Evolutionary conservation across 1,139 yeast genomes (phyloP).

Genomic region (Pichia sp.): DNA sequence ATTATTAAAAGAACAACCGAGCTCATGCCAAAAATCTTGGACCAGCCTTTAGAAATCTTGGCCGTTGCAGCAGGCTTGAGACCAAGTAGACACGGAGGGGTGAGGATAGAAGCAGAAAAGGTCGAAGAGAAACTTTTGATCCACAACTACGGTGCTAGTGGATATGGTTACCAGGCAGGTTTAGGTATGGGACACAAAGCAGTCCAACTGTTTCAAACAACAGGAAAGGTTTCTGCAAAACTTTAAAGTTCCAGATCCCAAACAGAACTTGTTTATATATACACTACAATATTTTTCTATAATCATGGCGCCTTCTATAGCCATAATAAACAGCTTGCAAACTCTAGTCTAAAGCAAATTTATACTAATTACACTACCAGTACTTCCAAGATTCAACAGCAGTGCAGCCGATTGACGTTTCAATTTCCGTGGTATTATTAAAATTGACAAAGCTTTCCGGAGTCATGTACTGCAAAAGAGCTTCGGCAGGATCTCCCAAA

Average conservation of each 20-base stretch:
- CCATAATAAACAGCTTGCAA: not conserved
- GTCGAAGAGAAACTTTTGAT: slow-evolving; percentile 40
- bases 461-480: slow-evolving; percentile 25
- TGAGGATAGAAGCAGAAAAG: slow-evolving; percentile 51
- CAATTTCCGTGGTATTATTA: slow-evolving; percentile 44
- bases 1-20: slow-evolving; percentile 54
- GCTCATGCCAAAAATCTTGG: slow-evolving; percentile 50
- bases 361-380: slow-evolving; percentile 41
- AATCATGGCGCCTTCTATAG: not conserved
- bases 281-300: not conserved
- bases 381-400: slow-evolving; percentile 49
- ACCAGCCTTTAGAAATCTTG: slow-evolving; percentile 43
- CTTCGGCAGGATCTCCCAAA: slow-evolving; percentile 32
- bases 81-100: slow-evolving; percentile 68
- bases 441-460: slow-evolving; percentile 39
- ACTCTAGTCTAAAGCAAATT: not conserved
- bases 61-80: slow-evolving; percentile 65
- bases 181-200: slow-evolving; percentile 58
- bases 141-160: slow-evolving; percentile 74
- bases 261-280: not conserved
- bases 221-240: slow-evolving; percentile 7
- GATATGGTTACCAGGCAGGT: slow-evolving; percentile 74
- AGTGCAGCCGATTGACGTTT: slow-evolving; percentile 42
- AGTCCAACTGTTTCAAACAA: slow-evolving; percentile 29
- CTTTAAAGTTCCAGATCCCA: not conserved